Evolutionary conservation across 768 basidiomycete genomes (phyloP), one percentile per base, ranked within the genome.

Genomic region (Clitopilus passeckerianus): DNA sequence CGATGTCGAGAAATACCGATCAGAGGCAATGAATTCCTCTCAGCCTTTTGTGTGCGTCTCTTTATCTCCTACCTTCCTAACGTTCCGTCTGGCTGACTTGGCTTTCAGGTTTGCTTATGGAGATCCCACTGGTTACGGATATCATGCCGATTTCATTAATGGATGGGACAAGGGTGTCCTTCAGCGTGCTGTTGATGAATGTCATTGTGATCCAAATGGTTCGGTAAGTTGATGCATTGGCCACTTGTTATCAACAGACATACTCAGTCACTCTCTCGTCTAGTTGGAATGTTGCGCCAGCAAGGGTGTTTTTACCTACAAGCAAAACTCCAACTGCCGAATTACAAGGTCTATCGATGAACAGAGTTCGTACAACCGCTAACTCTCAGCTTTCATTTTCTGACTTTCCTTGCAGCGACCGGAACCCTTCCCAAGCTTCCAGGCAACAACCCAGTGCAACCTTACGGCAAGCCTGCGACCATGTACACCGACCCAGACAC

Each of bases 111-210:
- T 66, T 62, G 64, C 86, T 18, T 72, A 82, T 61, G 87, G 87
- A 34, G 87, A 89, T 65, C 77, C 79, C 10, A 86, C 84, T 35
- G 85, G 85, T 9, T 84, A 83, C 65, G 86, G 85, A 66, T 79
- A 83, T 63, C 82, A 83, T 67, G 82, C 78, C 30, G 81, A 85
- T 63, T 85, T 80, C 70, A 70, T 80, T 57, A 84, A 85, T 62
- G 85, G 87, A 15, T 89, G 87, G 87, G 80, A 84, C 53, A 62
- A 66, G 0, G 80, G 79, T 54, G 76, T 86, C 34, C 75, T 88
- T 1, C 77, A 80, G 59, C 76, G 74, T 2, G 86, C 83, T 20
- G 75, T 87, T 15, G 79, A 86, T 66, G 70, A 76, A 14, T 85
- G 83, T 60, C 66, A 78, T 61, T 84, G 82, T 70, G 74, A 78